phyloP scores from a whole-genome alignment of 768 basidiomycete genomes.

The Clitopilus passeckerianus region DNA sequence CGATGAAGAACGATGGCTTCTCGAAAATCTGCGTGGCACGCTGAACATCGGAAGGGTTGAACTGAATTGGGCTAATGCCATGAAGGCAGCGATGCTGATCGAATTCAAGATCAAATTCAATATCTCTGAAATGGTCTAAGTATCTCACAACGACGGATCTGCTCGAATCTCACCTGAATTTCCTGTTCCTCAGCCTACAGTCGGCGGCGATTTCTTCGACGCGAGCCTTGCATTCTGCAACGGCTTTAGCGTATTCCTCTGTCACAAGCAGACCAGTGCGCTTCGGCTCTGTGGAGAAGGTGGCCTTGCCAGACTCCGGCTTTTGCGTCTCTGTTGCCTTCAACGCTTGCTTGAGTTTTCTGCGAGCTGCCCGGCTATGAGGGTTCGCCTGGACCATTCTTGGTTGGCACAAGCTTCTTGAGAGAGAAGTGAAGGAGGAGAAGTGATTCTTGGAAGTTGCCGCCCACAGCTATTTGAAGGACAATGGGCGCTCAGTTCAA shows the following conservation, averaged over 20 bases:
- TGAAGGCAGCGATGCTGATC: conserved; percentile 34
- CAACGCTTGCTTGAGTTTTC: neutral
- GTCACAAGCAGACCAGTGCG: conserved; percentile 33
- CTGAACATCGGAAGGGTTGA: conserved; percentile 32
- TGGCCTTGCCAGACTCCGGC: neutral
- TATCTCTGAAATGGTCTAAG: conserved; percentile 29
- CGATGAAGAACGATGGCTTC: conserved; percentile 43
- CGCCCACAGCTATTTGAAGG: neutral
- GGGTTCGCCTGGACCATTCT: neutral
- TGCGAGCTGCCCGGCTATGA: neutral
- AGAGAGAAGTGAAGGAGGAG: neutral
- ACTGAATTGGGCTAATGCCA: conserved; percentile 20
- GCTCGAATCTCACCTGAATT: conserved; percentile 36
- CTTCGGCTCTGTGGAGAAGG: neutral
- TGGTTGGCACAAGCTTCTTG: neutral
- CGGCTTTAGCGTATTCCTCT: conserved; percentile 38
- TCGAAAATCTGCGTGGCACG: conserved; percentile 50
- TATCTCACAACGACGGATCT: neutral
- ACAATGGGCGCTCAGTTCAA: neutral
- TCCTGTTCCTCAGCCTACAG: conserved; percentile 42
- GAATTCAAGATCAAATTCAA: conserved; percentile 49
- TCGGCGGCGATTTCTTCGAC: conserved; percentile 40
- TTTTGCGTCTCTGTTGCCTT: neutral
- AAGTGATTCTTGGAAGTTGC: too few species aligned
- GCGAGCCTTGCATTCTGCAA: conserved; percentile 37